These are phyloP conservation scores for Mikania micrantha DNA, from an alignment of 129 eudicot species.

Conservation along the genomic window DNA sequence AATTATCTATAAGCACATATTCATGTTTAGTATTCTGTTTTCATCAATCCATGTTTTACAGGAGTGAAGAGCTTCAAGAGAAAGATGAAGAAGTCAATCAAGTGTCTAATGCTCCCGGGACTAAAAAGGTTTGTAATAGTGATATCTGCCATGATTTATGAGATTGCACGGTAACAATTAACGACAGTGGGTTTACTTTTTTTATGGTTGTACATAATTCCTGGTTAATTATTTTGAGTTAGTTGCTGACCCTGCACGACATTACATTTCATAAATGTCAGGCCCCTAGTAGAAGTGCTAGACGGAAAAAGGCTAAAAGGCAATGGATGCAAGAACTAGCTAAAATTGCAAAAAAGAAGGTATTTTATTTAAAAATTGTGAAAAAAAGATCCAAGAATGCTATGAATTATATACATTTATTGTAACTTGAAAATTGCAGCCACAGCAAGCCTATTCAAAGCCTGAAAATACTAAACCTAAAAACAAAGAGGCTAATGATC, in stretches of 20 bases:
- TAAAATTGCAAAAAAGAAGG: conserved; percentile 49
- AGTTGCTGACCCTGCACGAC: not conserved
- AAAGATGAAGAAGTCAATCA: conserved; percentile 34
- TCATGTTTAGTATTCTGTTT: not conserved
- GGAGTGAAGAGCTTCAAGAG: conserved; percentile 40
- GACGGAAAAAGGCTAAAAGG: conserved; percentile 63
- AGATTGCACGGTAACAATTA: not conserved
- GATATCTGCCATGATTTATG: conserved; percentile 9
- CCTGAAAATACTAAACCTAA: conserved; percentile 22
- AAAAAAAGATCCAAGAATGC: not conserved
- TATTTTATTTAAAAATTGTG: conserved; percentile 6
- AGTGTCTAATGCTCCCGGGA: conserved; percentile 29
- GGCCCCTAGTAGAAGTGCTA: conserved; percentile 53
- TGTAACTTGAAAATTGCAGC: conserved; percentile 26
- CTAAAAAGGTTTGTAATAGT: conserved; percentile 54
- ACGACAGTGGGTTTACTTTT: not conserved
- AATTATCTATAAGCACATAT: not conserved
- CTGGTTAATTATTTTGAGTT: not conserved
- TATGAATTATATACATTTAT: not conserved
- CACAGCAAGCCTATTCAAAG: conserved; percentile 26
- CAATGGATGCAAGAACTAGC: conserved; percentile 49
- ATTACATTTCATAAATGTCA: not conserved
- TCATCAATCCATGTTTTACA: conserved; percentile 14
- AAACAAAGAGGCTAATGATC: conserved; percentile 23
- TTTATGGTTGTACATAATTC: not conserved